Evolutionary conservation across 768 basidiomycete species (phyloP).

Genomic region (Boletus bicolor): DNA sequence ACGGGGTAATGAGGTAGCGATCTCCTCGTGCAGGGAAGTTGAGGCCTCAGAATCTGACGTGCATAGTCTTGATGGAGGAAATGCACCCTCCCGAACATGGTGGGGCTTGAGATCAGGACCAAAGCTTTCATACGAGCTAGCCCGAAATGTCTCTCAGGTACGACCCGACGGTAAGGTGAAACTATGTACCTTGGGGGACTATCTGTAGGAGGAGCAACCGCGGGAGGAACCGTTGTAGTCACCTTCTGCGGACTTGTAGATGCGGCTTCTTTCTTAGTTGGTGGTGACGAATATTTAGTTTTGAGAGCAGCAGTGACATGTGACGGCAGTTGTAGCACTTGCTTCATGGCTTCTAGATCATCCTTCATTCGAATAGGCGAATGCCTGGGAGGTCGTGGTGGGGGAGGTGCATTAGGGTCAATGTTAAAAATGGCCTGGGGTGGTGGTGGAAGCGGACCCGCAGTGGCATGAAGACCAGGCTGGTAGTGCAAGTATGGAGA

Average conservation of each 20-base stretch:
- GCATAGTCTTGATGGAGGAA: constrained; percentile 45
- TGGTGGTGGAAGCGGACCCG: constrained; percentile 70
- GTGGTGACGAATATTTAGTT: constrained; percentile 18
- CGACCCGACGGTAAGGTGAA: background rate
- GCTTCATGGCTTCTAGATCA: constrained; percentile 57
- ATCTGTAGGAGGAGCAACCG: constrained; percentile 1
- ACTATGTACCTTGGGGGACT: constrained; percentile 21
- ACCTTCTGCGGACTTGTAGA: constrained; percentile 32
- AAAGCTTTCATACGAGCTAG: constrained; percentile 27
- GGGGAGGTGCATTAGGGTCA: constrained; percentile 45
- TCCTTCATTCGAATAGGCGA: constrained; percentile 49
- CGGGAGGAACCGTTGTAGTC: background rate
- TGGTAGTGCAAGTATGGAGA: constrained; percentile 58
- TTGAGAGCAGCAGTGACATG: constrained; percentile 47
- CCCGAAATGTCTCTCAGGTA: background rate
- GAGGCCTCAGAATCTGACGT: constrained; percentile 20
- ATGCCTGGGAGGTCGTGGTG: constrained; percentile 60
- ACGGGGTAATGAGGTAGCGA: constrained; percentile 20
- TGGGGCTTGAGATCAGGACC: constrained; percentile 14
- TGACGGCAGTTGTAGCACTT: constrained; percentile 56
- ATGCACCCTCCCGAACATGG: constrained; percentile 63
- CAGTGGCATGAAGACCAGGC: constrained; percentile 66
- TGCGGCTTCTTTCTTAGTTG: constrained; percentile 15
- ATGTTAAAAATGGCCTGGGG: constrained; percentile 55
- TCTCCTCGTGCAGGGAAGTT: constrained; percentile 17